phyloP scores from a whole-genome alignment of 1,284 basidiomycete genomes.

The Apiotrichum brassicae region DNA sequence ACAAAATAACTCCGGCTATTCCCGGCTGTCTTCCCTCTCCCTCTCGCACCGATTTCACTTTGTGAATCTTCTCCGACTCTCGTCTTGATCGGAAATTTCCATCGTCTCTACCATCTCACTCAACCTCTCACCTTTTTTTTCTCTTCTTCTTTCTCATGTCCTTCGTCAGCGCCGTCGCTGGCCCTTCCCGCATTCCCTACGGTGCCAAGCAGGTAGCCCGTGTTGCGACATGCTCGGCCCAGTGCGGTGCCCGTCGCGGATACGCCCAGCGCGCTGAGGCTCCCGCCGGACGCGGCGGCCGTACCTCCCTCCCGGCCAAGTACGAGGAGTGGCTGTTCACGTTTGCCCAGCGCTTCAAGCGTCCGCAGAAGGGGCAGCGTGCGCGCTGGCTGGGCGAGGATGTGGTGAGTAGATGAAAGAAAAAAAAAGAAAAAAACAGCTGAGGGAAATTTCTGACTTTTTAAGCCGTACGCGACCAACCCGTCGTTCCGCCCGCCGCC shows the following conservation, averaged over 20 bases:
- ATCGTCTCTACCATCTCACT: background rate
- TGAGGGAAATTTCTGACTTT: background rate
- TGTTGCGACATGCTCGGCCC: background rate
- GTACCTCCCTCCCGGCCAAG: background rate
- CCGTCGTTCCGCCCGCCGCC: constrained; percentile 45
- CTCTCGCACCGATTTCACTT: background rate
- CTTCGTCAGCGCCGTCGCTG: constrained; percentile 14
- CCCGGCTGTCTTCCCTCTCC: background rate
- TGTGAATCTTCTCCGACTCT: background rate
- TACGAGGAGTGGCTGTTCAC: constrained; percentile 1
- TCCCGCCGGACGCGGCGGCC: background rate
- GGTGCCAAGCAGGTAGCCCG: background rate
- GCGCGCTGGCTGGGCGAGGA: constrained; percentile 42
- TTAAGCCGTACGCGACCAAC: constrained; percentile 43
- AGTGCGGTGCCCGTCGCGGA: background rate
- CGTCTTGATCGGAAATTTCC: background rate
- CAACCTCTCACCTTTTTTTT: background rate
- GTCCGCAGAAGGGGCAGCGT: constrained; percentile 23
- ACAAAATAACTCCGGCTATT: background rate
- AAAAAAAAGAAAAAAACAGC: too few relatives aligned
- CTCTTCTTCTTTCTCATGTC: background rate
- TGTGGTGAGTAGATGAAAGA: constrained; percentile 29
- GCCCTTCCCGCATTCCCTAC: constrained; percentile 22
- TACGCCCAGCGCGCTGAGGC: constrained; percentile 1
- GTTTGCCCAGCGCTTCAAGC: constrained; percentile 14